A percentile compares a stretch with the other conserved stretches of the same genome.
Evolutionary conservation across 2,329 filamentous ascomycete species (phyloP).

Genomic region (Epichloe scottii): DNA sequence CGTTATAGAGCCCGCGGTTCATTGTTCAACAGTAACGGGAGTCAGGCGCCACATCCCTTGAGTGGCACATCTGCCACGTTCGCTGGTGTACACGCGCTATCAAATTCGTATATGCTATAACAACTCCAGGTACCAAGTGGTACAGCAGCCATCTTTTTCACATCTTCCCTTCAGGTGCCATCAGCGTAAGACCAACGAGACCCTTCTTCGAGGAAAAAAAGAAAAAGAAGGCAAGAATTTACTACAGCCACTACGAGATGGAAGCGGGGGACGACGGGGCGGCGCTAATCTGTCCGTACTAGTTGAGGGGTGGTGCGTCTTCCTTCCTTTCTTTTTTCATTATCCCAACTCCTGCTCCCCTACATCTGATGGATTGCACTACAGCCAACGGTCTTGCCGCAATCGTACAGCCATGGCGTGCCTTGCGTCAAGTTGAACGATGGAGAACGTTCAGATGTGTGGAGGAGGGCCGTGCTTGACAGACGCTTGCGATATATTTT

Average conservation of each 20-base stretch:
- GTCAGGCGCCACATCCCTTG: not conserved
- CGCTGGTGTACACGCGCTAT: not conserved
- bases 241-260: not conserved
- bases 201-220: not conserved
- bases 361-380: not conserved
- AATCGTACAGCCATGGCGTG: not conserved
- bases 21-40: not conserved
- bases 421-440: constrained; percentile 1
- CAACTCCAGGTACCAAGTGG: not conserved
- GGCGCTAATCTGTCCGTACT: not conserved
- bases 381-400: not conserved
- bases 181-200: not conserved
- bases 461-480: constrained; percentile 1
- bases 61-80: not conserved
- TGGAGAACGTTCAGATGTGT: not conserved
- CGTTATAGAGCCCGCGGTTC: not conserved
- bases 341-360: not conserved
- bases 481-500: not conserved
- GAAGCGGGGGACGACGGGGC: not conserved
- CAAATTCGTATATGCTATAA: no score
- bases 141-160: not conserved
- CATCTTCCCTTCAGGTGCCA: not conserved
- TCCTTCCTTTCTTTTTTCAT: not conserved
- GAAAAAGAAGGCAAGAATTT: not conserved
- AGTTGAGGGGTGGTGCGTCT: not conserved